Evolutionary conservation across 163 green algal genomes (phyloP).

Genomic region (Scenedesmus sp.): DNA sequence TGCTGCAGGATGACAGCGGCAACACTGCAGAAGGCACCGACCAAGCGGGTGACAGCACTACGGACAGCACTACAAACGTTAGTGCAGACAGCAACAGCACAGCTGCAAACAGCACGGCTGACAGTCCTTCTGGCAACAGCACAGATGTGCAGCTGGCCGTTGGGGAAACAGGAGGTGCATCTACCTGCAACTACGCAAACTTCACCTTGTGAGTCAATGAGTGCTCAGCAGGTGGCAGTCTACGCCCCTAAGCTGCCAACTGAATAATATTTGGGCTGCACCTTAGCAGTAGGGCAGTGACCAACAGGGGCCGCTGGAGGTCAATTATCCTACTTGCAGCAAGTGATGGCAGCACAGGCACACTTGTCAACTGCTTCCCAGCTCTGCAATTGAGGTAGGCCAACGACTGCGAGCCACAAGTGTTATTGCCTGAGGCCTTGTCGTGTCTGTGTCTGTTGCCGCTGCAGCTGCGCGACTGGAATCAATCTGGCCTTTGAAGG

Average conservation of each 20-base stretch:
- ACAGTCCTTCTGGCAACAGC: neutral
- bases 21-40: neutral
- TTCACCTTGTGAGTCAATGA: conserved; percentile 20
- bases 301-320: neutral
- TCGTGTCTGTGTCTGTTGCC: neutral
- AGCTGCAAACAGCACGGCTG: neutral
- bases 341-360: neutral
- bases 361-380: neutral
- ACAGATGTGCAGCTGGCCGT: neutral
- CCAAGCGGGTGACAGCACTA: neutral
- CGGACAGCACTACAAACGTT: neutral
- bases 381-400: neutral
- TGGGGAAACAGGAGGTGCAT: neutral
- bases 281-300: neutral
- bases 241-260: too few species aligned
- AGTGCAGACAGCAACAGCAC: neutral
- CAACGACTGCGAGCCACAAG: neutral
- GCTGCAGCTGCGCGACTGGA: conserved; percentile 47
- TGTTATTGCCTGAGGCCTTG: neutral
- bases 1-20: conserved; percentile 19
- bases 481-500: conserved; percentile 54
- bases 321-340: neutral
- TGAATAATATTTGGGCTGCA: neutral
- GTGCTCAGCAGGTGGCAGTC: neutral
- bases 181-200: conserved; percentile 43